Evolutionary conservation across 768 basidiomycete species (phyloP), one percentile per base, ranked within the genome.

Genomic region (Baorangia bicolor): DNA sequence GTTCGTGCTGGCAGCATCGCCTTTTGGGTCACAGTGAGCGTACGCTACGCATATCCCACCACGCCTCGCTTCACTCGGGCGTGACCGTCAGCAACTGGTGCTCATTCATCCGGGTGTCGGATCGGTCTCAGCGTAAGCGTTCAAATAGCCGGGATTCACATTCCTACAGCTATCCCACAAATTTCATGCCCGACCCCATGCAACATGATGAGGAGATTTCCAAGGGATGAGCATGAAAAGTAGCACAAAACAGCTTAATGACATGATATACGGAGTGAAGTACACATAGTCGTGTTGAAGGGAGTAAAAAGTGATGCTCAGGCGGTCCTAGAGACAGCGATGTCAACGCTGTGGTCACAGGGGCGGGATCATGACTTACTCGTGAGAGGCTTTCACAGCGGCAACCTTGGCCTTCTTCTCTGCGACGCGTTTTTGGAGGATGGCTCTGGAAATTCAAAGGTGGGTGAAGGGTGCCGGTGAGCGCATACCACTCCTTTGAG

Each of bases 341-440:
- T 16, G 27, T 59, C 14, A 57, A 37, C 13, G 6, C 12, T 12
- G 8, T n/a, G 16, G 11, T 10, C 28, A 30, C 14, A 11, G 27
- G 2, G 3, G 13, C 1, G 5, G 25, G 4, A 55, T 27, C 1
- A 0, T n/a, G 44, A 68, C 80, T 25, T 63, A 82, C 82, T 85
- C 83, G 82, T 92, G 90, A 48, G 88, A 82, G 33, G 90, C 91
- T 78, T 92, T 92, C 83, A 87, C 78, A 41, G 92, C 91, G 35
- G 92, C 90, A 66, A 81, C 83, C 80, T 93, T 91, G 71, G 84
- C 86, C 83, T 96, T 95, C 83, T 88, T 92, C 81, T 97, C 94
- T 57, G 91, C 85, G 57, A 93, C 76, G 67, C 92, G 94, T 81
- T 97, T 95, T 77, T 87, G 79, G 53, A 97, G 72, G 71, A 95